Evolutionary conservation across 2,329 filamentous ascomycete species (phyloP), one percentile per base, ranked within the genome.

Genomic region (Torrubiellomyces zombiae): DNA sequence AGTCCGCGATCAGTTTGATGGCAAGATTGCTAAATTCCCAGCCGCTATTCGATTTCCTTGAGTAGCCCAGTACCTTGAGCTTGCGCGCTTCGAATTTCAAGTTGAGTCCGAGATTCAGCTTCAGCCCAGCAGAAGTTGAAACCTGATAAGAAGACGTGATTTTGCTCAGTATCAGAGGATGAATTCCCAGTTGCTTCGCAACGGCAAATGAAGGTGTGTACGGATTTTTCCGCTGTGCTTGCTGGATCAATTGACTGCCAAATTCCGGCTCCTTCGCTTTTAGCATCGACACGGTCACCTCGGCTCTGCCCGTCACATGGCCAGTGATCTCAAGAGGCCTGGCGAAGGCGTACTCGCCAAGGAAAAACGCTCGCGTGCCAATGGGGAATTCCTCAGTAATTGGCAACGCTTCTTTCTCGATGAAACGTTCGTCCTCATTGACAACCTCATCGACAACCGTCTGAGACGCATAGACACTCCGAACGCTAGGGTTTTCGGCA

Each of bases 81-180:
- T 94, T 93, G 54, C 81, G 86, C 3, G 72, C 81, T 47, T 98
- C 89, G 31, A 98, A 98, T 49, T 98, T 98, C 37, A 98, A 63
- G 43, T 98, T 98, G 32, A 98, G 61, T 1, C 89, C 89, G 14
- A 98, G 58, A 40, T 98, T 98, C 33, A 93, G 64, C 39, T 80
- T 78, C 30, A 83, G 60, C 14, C 79, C 82, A 29, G 81, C 81
- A 4, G 86, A 71, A 11, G 55, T 67, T 28, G 71, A 70, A 29
- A 98, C 79, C 27, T 75, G 78, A 49, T 92, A 95, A 0, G 86
- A 85, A 2, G 89, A 92, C 0, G 89, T 95, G 40, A 98, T 79
- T 60, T 93, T 98, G 51, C 85, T 92, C 16, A 98, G 59, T 3
- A 89, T 78, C 24, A 98, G 61, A 6, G 85, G 77, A 36, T 92